Conservation (phyloP, 2,329 filamentous ascomycete genomes). For the Venturiaceae sp. region DNA sequence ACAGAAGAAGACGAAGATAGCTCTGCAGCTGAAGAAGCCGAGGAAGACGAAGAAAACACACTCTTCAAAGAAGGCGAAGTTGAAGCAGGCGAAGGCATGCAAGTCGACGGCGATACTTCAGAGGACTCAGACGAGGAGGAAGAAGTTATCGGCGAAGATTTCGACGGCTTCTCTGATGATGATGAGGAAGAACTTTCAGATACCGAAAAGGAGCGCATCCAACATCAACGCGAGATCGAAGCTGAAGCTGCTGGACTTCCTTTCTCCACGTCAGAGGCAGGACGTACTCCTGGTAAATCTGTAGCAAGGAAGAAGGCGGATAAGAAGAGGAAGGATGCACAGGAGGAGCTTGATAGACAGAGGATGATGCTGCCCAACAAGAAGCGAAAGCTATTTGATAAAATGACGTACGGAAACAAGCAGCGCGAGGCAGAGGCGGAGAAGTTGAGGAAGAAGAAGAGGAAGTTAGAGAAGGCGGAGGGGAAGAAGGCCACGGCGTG, state of each 20-base stretch:
- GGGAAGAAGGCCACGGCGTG: neutral
- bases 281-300: conserved; percentile 45
- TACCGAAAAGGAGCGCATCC: conserved; percentile 49
- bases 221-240: conserved; percentile 83
- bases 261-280: conserved; percentile 32
- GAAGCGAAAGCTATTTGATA: conserved; percentile 95
- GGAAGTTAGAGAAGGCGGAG: conserved; percentile 62
- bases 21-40: conserved; percentile 37
- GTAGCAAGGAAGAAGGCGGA: conserved; percentile 58
- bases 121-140: conserved; percentile 37
- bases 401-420: conserved; percentile 93
- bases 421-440: conserved; percentile 87
- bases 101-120: conserved; percentile 30
- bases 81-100: conserved; percentile 40
- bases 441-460: conserved; percentile 78
- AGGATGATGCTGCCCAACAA: conserved; percentile 99
- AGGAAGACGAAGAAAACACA: conserved; percentile 23
- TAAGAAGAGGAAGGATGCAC: conserved; percentile 52
- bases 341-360: conserved; percentile 80
- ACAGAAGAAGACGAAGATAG: conserved; percentile 31
- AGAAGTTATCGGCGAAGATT: conserved; percentile 33
- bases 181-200: conserved; percentile 40
- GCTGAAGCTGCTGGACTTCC: conserved; percentile 69
- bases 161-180: conserved; percentile 32
- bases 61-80: conserved; percentile 23